Evolutionary conservation across 768 basidiomycete species (phyloP).

Genomic region (Auriscalpium orientale): DNA sequence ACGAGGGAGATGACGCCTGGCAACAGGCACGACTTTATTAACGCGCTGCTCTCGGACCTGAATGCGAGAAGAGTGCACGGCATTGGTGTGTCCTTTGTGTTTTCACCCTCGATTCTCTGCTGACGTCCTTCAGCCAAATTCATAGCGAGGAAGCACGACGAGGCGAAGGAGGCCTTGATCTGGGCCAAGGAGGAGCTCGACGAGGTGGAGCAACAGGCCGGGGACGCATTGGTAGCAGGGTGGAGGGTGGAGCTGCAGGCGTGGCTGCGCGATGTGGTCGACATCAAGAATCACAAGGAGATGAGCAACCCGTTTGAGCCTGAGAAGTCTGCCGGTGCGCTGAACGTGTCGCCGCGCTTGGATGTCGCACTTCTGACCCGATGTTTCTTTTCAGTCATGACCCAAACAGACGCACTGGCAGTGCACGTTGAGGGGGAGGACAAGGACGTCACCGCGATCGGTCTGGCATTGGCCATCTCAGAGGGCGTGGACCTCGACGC

Average conservation of each 20-base stretch:
- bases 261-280: neutral
- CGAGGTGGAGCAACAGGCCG: neutral
- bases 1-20: neutral
- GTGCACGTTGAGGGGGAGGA: neutral
- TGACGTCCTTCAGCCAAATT: neutral
- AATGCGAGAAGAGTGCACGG: neutral
- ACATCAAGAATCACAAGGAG: neutral
- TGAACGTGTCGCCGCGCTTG: neutral
- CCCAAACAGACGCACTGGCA: neutral
- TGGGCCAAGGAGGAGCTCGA: neutral
- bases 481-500: neutral
- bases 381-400: neutral
- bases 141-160: neutral
- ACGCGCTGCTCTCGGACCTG: neutral
- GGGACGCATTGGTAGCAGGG: neutral
- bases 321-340: neutral
- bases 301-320: conserved; percentile 1
- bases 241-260: neutral
- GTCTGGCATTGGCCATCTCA: neutral
- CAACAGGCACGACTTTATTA: neutral
- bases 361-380: too few relatives aligned
- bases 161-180: neutral
- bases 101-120: neutral
- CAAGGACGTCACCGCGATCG: neutral
- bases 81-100: neutral